Conservation (phyloP, 768 basidiomycete species). For the Leucosporidium creatinivorum region DNA sequence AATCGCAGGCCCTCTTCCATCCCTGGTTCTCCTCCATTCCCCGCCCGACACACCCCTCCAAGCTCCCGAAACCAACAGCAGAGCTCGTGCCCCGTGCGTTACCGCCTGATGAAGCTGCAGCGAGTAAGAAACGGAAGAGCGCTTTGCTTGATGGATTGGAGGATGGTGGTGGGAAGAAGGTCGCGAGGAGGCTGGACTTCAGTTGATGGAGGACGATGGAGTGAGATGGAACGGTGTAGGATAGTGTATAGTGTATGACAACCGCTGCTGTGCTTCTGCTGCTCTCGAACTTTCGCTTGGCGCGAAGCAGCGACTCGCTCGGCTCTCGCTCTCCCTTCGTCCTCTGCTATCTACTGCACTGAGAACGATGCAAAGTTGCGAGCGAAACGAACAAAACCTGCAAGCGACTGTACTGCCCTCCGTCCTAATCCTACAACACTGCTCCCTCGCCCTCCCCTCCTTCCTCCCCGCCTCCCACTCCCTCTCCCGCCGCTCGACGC, state of each 20-base stretch:
- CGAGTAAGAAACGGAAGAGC: not conserved
- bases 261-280: too few relatives aligned
- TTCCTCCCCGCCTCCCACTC: too few relatives aligned
- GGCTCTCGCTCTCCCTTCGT: too few relatives aligned
- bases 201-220: not conserved
- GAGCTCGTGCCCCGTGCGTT: conserved; percentile 51
- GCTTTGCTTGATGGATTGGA: conserved; percentile 5
- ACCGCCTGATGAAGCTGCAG: conserved; percentile 36
- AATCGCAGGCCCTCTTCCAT: conserved; percentile 71
- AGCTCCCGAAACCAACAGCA: conserved; percentile 62
- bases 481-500: not conserved
- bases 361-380: too few relatives aligned
- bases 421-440: not conserved
- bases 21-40: conserved; percentile 59
- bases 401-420: not conserved
- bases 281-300: too few relatives aligned
- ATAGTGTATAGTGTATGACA: too few relatives aligned
- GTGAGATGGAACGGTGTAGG: not conserved
- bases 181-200: conserved; percentile 30
- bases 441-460: too few relatives aligned
- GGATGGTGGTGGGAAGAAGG: conserved; percentile 25
- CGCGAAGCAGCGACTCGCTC: too few relatives aligned
- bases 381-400: too few relatives aligned
- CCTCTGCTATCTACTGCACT: too few relatives aligned
- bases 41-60: conserved; percentile 70